Base-by-base conservation (phyloP, 257 asterid genomes). In the Marsdenia floribunda region DNA sequence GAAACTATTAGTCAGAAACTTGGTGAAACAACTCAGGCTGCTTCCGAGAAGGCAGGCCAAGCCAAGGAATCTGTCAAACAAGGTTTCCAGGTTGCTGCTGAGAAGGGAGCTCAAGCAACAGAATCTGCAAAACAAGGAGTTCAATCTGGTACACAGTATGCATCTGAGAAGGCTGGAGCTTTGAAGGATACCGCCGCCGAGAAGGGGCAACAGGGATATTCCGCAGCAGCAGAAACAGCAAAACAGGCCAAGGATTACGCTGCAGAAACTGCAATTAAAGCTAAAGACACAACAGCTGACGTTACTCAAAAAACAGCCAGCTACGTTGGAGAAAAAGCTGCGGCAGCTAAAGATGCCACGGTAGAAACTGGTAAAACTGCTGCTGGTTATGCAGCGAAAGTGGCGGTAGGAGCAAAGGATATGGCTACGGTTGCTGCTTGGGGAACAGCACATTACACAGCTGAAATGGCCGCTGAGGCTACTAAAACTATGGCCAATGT, bases 391-490 rank as follows among this genome's bases (percentile, higher is more conserved):
- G 91, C 80, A 0, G 89, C 87, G 40, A 82, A 86, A 74, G 92
- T 85, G 53, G 91, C 93, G 1, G 76, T 38, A 0, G 79, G 55
- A 9, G 91, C 83, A 68, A 88, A 81, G 84, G 97, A 89, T 18
- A 84, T 79, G 76, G 90, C 93, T 0, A 83, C 72, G 2, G 95
- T 84, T 61, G 91, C 94, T 0, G 97, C 97, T 0, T 93, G 97
- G 97, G 96, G 91, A 16, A 90, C 96, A 2, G 88, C 93, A 10
- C 95, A 87, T 24, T 87, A 72, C 16, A 91, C 97, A 0, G 81
- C 90, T 0, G 95, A 81, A 76, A 88, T 76, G 79, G 92, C 85
- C 0, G 92, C 92, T 0, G 90, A 81, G 81, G 91, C 93, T 0
- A 92, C 97, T 0, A 86, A 88, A 77, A 82, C 79, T 0, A 81